Evolutionary conservation across 2,329 filamentous ascomycete species (phyloP).

Genomic region (Diplodia mutila): DNA sequence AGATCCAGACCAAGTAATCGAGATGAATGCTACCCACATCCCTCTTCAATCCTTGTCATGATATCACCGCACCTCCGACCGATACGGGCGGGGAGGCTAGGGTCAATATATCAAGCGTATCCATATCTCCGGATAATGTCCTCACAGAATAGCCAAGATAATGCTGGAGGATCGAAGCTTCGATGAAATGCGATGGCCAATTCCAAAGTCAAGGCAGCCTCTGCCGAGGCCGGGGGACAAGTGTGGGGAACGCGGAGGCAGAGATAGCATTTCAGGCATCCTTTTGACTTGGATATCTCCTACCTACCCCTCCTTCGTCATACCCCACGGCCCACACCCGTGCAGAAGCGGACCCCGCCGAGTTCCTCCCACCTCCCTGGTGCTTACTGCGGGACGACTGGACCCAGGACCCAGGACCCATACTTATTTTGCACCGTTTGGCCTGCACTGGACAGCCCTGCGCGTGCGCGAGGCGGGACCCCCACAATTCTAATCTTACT

Average conservation of each 20-base stretch:
- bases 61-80: no score
- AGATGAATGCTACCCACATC: no score
- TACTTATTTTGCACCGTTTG: neutral
- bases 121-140: neutral
- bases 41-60: no score
- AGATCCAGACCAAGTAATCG: no score
- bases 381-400: conserved; percentile 10
- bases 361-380: neutral
- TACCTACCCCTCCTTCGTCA: conserved; percentile 13
- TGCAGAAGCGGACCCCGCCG: conserved; percentile 1
- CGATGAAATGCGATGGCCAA: neutral
- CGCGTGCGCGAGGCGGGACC: neutral
- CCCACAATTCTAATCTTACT: conserved; percentile 3
- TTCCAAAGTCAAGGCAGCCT: neutral
- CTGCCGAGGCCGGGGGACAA: neutral
- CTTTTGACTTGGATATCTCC: neutral
- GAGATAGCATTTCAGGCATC: conserved; percentile 14
- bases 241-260: neutral
- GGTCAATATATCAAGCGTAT: neutral
- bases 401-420: neutral
- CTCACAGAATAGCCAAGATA: neutral
- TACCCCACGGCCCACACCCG: neutral
- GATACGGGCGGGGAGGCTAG: no score
- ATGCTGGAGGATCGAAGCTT: neutral
- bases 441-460: conserved; percentile 13